Conservation (phyloP, 2,329 filamentous ascomycete species). For the Diaporthe capsici region DNA sequence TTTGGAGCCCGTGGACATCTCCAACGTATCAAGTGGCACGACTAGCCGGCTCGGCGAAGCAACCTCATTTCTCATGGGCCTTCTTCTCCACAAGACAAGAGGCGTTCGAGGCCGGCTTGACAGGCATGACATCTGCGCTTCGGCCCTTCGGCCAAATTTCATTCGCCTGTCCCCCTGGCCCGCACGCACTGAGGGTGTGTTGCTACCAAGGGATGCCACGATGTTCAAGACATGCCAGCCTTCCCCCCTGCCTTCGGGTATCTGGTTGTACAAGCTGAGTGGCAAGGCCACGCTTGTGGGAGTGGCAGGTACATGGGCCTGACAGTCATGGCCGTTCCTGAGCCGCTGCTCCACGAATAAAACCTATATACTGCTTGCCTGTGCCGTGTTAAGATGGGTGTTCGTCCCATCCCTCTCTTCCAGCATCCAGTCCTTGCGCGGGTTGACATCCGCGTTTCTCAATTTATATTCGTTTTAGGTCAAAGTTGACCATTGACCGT, state of each 20-base stretch:
- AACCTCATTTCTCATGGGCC: slow-evolving; percentile 12
- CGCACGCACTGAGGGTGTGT: slow-evolving; percentile 36
- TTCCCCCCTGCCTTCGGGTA: slow-evolving; percentile 34
- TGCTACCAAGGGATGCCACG: slow-evolving; percentile 33
- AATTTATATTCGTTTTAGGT: slow-evolving; percentile 4
- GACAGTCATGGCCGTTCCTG: not conserved
- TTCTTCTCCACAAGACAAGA: slow-evolving; percentile 21
- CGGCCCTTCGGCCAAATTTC: slow-evolving; percentile 30
- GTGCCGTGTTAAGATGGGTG: slow-evolving; percentile 27
- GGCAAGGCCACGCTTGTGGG: slow-evolving; percentile 21
- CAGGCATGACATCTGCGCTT: slow-evolving; percentile 20
- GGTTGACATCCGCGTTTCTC: slow-evolving; percentile 30
- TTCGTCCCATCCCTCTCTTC: slow-evolving; percentile 34
- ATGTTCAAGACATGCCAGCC: slow-evolving; percentile 34
- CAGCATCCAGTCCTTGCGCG: slow-evolving; percentile 1
- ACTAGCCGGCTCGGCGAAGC: not conserved
- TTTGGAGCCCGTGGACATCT: slow-evolving; percentile 12
- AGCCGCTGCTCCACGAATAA: not conserved
- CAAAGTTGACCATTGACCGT: slow-evolving; percentile 14
- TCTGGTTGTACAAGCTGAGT: slow-evolving; percentile 23
- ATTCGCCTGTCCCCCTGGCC: slow-evolving; percentile 21
- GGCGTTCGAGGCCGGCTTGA: slow-evolving; percentile 17
- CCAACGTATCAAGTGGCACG: slow-evolving; percentile 37
- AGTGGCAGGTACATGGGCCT: slow-evolving; percentile 27
- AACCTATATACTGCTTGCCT: slow-evolving; percentile 36